Percentiles rank a stretch among this genome's conserved stretches.
Conservation (phyloP, 805 yeast species). For the Nakazawaea holstii region DNA sequence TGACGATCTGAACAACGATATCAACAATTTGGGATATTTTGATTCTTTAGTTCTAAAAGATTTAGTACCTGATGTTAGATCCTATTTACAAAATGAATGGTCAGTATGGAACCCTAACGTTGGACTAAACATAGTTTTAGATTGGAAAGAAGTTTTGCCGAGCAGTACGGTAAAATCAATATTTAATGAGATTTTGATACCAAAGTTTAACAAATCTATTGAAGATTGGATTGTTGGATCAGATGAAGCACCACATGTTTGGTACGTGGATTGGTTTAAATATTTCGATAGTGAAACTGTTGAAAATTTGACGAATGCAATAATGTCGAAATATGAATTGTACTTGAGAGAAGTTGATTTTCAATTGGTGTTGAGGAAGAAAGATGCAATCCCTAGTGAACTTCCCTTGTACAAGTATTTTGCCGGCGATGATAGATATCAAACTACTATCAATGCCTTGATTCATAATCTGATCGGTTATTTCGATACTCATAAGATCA, state of each 20-base stretch:
- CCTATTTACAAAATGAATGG: slow-evolving; percentile 30
- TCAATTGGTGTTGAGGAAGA: slow-evolving; percentile 2
- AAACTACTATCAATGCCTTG: slow-evolving; percentile 27
- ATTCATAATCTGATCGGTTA: slow-evolving; percentile 56
- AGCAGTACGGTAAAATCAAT: slow-evolving; percentile 22
- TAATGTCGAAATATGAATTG: slow-evolving; percentile 16
- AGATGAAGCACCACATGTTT: slow-evolving; percentile 16
- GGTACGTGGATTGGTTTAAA: slow-evolving; percentile 24
- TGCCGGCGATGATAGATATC: slow-evolving; percentile 20
- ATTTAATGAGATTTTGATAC: slow-evolving; percentile 26
- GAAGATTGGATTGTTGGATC: slow-evolving; percentile 28
- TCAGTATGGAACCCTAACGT: slow-evolving; percentile 30
- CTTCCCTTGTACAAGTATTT: slow-evolving; percentile 29
- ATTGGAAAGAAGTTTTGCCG: slow-evolving; percentile 36
- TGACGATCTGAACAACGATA: background rate
- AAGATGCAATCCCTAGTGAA: slow-evolving; percentile 9
- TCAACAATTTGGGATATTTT: slow-evolving; percentile 20
- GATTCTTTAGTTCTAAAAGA: slow-evolving; percentile 28
- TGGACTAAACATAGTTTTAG: slow-evolving; percentile 32
- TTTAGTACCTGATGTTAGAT: slow-evolving; percentile 30
- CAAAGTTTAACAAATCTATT: slow-evolving; percentile 30
- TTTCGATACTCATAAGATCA: background rate
- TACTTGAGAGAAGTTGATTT: slow-evolving; percentile 8
- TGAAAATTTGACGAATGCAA: slow-evolving; percentile 11
- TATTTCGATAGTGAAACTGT: slow-evolving; percentile 12